phyloP scores from a whole-genome alignment of 148 eudicot species.

The Cornus suecica region DNA sequence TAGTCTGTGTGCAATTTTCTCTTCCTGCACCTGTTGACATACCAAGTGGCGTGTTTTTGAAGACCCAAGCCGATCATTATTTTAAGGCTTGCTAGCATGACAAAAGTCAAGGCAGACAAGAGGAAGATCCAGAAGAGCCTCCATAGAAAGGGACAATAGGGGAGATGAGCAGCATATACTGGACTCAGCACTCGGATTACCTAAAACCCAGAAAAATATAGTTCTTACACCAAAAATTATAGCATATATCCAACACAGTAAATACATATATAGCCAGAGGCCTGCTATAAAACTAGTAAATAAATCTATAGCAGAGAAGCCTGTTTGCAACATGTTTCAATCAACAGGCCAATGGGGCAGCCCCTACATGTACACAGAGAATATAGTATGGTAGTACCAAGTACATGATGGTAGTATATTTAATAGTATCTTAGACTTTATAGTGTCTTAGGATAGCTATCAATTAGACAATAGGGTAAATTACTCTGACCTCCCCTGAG shows the following conservation, averaged over 20 bases:
- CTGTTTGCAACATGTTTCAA: neutral
- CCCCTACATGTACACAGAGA: neutral
- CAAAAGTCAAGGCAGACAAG: conserved; percentile 56
- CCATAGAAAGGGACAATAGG: conserved; percentile 65
- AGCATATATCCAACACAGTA: neutral
- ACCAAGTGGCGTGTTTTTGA: conserved; percentile 82
- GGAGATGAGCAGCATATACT: conserved; percentile 84
- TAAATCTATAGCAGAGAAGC: neutral
- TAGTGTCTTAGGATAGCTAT: too few species aligned
- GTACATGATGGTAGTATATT: too few species aligned
- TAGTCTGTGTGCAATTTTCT: conserved; percentile 84
- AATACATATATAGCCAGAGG: too few species aligned
- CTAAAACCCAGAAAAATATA: conserved; percentile 29
- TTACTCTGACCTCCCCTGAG: too few species aligned
- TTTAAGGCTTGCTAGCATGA: conserved; percentile 90
- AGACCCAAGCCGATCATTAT: conserved; percentile 81
- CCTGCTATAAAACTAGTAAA: too few species aligned
- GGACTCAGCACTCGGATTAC: conserved; percentile 89
- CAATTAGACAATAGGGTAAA: too few species aligned
- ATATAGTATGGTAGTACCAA: too few species aligned
- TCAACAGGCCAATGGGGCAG: neutral
- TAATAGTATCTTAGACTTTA: too few species aligned
- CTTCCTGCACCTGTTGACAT: conserved; percentile 63
- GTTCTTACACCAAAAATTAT: neutral
- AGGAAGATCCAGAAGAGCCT: conserved; percentile 72